phyloP scores from a whole-genome alignment of 164 flowering plant species.

The Chimonanthus praecox region DNA sequence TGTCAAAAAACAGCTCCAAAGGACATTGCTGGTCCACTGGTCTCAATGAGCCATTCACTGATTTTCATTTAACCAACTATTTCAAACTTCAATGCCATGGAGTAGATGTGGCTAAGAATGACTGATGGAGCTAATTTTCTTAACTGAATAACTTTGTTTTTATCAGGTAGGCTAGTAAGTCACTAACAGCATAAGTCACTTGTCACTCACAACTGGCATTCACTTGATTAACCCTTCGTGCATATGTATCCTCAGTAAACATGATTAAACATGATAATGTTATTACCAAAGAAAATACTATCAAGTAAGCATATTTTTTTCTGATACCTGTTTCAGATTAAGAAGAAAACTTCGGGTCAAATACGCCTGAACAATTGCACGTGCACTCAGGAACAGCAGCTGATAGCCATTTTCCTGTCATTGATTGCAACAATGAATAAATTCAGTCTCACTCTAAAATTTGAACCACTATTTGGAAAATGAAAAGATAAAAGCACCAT shows the following conservation, averaged over 20 bases:
- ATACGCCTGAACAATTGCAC: constrained; percentile 97
- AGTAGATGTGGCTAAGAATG: too few species aligned
- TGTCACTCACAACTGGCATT: too few species aligned
- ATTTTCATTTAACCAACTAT: too few species aligned
- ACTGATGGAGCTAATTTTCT: too few species aligned
- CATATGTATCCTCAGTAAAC: neutral
- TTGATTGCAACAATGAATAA: neutral
- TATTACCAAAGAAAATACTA: neutral
- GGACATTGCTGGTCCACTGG: too few species aligned
- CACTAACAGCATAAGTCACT: too few species aligned
- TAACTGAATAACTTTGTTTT: too few species aligned
- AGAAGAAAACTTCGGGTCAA: constrained; percentile 73
- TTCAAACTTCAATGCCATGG: too few species aligned
- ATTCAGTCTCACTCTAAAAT: neutral
- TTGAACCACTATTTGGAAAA: neutral
- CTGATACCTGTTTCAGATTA: constrained; percentile 83
- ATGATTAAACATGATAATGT: neutral
- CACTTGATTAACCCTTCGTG: too few species aligned
- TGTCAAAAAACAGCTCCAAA: too few species aligned
- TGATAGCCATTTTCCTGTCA: constrained; percentile 98
- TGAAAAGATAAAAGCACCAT: constrained; percentile 6
- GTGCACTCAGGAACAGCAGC: constrained; percentile 94
- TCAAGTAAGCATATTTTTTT: neutral
- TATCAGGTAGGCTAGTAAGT: too few species aligned
- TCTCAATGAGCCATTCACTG: too few species aligned